Evolutionary conservation across 306 rosid genomes (phyloP).

Genomic region (Hippophae tibetana): DNA sequence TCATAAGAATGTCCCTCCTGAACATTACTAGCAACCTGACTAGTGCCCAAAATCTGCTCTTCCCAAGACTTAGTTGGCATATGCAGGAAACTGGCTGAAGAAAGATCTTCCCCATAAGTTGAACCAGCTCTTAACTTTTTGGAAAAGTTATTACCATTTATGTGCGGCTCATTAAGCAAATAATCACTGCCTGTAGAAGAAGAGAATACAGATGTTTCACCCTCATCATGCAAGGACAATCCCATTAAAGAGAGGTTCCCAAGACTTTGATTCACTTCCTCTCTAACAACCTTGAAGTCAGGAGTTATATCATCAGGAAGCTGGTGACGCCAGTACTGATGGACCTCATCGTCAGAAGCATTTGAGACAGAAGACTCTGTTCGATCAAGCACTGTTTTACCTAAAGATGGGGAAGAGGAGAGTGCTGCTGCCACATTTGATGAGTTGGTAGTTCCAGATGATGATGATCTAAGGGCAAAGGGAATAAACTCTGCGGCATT

Average conservation of each 20-base stretch:
- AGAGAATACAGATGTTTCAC: constrained; percentile 43
- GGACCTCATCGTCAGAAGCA: constrained; percentile 89
- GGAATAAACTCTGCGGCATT: constrained; percentile 97
- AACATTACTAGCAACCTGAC: constrained; percentile 38
- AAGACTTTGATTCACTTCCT: constrained; percentile 62
- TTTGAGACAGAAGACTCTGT: constrained; percentile 73
- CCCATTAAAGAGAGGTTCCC: constrained; percentile 58
- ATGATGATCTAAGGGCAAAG: constrained; percentile 57
- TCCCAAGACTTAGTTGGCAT: constrained; percentile 67
- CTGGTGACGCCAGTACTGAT: constrained; percentile 86
- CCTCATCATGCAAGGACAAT: constrained; percentile 60
- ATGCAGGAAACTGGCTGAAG: constrained; percentile 45
- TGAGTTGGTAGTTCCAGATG: constrained; percentile 53
- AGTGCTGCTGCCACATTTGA: constrained; percentile 11
- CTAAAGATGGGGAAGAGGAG: constrained; percentile 49
- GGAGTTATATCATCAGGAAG: constrained; percentile 97
- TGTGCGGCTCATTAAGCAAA: constrained; percentile 46
- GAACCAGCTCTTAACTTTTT: constrained; percentile 59
- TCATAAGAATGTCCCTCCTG: constrained; percentile 48
- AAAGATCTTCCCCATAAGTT: constrained; percentile 50
- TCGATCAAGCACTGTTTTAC: constrained; percentile 77
- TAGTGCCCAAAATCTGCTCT: constrained; percentile 38
- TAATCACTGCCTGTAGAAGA: constrained; percentile 54
- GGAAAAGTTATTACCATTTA: constrained; percentile 45
- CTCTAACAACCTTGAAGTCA: constrained; percentile 79